Base-by-base conservation (phyloP, 2,329 filamentous ascomycete species). In the Epichloe scottii region DNA sequence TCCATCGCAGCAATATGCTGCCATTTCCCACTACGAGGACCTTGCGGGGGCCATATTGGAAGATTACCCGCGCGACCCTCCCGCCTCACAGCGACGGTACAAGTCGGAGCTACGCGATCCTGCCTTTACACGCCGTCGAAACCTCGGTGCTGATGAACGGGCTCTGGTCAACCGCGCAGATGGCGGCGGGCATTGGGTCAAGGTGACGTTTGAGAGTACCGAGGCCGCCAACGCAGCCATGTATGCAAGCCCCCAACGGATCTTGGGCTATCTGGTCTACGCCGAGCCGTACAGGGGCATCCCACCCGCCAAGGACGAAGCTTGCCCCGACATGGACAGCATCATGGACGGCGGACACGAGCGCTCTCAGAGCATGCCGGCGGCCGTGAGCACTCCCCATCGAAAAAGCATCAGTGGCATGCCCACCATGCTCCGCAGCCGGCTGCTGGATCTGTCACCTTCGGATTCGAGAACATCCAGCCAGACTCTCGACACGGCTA, bases 181-280 rank as follows among this genome's bases (percentile, higher is more conserved):
- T 44, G 87, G 89, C 47, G 91, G 91, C 42, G 79, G 86, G 58
- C 87, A 95, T 71, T 97, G 91, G 91, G 89, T 96, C 60, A 89
- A 89, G 66, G 74, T 90, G 51, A 90, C 86, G 1, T 90, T 89
- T 60, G 86, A 89, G 67, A 87, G 82, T 41, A 74, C 77, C 46
- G 78, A 85, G 57, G 82, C 85, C 2, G 86, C 84, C 19, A 83
- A 87, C 53, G 73, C 79, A 11, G 86, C 86, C 21, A 69, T 83
- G 41, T 84, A 78, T 62, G 77, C 79, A 50, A 88, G 84, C 48
- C 86, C 86, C 0, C 83, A 89, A 66, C 76, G 76, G 53, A 79
- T 90, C 54, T 72, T 87, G 51, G 85, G 85, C 11, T 75, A 85
- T 62, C 66, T 85, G 12, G 81, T 90, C 26, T 81, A 79, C 59